These are phyloP conservation scores for Globisporangium camurandrum DNA, from an alignment of 352 stramenopile genomes.

Conservation along the genomic window DNA sequence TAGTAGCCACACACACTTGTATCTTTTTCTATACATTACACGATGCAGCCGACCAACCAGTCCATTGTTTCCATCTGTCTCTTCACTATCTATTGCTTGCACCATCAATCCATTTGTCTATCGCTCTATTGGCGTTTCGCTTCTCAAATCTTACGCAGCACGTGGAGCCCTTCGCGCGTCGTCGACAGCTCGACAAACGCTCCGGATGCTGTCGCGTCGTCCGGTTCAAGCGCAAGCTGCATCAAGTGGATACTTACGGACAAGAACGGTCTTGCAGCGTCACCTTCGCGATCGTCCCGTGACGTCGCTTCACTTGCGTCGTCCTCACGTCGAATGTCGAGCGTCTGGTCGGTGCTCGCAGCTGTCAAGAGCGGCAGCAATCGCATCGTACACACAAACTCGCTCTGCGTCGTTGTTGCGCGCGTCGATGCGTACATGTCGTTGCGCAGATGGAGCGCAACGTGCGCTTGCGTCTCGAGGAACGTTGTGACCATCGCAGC, in stretches of 20 bases:
- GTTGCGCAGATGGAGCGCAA: constrained; percentile 49
- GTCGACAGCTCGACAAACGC: constrained; percentile 38
- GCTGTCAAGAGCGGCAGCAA: constrained; percentile 26
- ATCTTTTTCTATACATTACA: no score
- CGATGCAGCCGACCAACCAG: no score
- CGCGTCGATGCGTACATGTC: constrained; percentile 68
- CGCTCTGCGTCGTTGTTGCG: constrained; percentile 20
- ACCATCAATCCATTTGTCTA: no score
- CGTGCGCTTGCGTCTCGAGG: constrained; percentile 20
- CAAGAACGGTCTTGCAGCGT: constrained; percentile 33
- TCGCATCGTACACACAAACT: constrained; percentile 41
- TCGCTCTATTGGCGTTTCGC: no score
- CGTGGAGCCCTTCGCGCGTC: constrained; percentile 36
- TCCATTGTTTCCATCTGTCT: not conserved
- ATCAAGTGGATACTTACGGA: constrained; percentile 43
- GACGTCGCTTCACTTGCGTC: constrained; percentile 33
- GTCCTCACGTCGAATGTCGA: constrained; percentile 34
- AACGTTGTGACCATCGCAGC: constrained; percentile 22
- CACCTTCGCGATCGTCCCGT: constrained; percentile 37
- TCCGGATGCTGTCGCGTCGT: constrained; percentile 21
- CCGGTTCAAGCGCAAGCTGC: constrained; percentile 23
- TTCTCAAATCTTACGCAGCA: constrained; percentile 68
- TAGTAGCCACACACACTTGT: constrained; percentile 9
- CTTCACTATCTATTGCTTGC: not conserved
- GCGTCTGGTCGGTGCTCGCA: constrained; percentile 28